These are phyloP conservation scores for Botrytis fragariae DNA, from an alignment of 2,329 filamentous ascomycete genomes.

Conservation along the genomic window DNA sequence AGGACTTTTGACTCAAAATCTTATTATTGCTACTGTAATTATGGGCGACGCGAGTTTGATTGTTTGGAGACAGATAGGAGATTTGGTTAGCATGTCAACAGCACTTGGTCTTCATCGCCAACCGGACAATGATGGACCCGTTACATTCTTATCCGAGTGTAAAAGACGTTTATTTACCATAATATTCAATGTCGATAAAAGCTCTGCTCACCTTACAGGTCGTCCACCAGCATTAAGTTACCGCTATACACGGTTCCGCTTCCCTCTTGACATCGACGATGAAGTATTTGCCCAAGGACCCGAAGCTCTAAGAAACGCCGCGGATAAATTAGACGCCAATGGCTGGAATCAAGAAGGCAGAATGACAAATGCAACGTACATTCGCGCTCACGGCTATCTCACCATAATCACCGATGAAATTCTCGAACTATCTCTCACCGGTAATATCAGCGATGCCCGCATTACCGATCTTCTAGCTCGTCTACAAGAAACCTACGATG, in stretches of 20 bases:
- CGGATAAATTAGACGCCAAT: conserved; percentile 45
- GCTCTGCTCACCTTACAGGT: conserved; percentile 51
- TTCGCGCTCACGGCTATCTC: conserved; percentile 48
- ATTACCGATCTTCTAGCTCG: conserved; percentile 26
- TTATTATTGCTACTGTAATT: conserved; percentile 41
- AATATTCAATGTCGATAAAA: conserved; percentile 49
- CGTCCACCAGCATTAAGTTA: conserved; percentile 53
- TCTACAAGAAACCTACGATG: conserved; percentile 41
- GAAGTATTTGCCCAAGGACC: conserved; percentile 46
- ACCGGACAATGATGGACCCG: conserved; percentile 22
- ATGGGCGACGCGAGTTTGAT: conserved; percentile 44
- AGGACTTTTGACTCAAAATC: conserved; percentile 40
- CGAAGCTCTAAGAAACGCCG: conserved; percentile 41
- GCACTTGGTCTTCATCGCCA: conserved; percentile 36
- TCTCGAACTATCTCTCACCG: conserved; percentile 49
- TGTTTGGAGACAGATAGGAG: conserved; percentile 42
- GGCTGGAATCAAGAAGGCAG: conserved; percentile 52
- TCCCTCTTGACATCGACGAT: conserved; percentile 55
- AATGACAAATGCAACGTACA: conserved; percentile 46
- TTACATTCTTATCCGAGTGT: conserved; percentile 40
- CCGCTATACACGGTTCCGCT: conserved; percentile 52
- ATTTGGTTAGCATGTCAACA: conserved; percentile 39
- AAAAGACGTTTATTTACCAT: conserved; percentile 40
- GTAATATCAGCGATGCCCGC: conserved; percentile 27
- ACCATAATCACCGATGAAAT: conserved; percentile 56